phyloP scores from a whole-genome alignment of 2,329 filamentous ascomycete species.

The Hypoxylon sp. region DNA sequence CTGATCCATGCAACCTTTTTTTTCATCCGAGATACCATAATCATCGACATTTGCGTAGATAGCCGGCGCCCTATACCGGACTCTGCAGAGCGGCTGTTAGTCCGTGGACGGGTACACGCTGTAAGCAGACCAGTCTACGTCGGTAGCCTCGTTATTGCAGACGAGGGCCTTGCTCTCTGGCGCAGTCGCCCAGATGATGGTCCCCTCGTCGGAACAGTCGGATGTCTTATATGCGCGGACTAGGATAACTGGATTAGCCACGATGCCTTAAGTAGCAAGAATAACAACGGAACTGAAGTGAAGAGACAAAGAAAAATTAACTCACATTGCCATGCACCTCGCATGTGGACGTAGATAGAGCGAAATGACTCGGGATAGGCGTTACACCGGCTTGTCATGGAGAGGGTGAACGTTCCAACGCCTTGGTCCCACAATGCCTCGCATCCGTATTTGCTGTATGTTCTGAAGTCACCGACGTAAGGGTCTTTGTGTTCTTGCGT shows the following conservation, averaged over 20 bases:
- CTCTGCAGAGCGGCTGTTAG: not conserved
- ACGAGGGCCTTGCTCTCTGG: not conserved
- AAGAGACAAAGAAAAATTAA: too few species aligned
- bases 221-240: constrained; percentile 23
- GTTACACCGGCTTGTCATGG: constrained; percentile 20
- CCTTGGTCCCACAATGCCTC: constrained; percentile 30
- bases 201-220: constrained; percentile 22
- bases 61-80: not conserved
- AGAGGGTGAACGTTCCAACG: constrained; percentile 31
- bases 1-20: not conserved
- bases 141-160: constrained; percentile 14
- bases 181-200: constrained; percentile 6
- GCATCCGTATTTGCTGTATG: constrained; percentile 22
- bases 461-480: constrained; percentile 33
- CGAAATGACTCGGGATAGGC: constrained; percentile 19
- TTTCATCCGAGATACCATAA: not conserved
- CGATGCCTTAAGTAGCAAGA: not conserved
- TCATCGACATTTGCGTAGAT: not conserved
- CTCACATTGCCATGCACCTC: constrained; percentile 28
- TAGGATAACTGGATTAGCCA: constrained; percentile 7
- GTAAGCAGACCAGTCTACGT: constrained; percentile 19
- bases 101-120: constrained; percentile 7
- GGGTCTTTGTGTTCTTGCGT: not conserved
- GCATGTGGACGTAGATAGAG: constrained; percentile 28
- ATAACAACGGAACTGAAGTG: not conserved